Evolutionary conservation across 2,329 filamentous ascomycete species (phyloP), one percentile per base, ranked within the genome.

Genomic region (Microdochium trichocladiopsis): DNA sequence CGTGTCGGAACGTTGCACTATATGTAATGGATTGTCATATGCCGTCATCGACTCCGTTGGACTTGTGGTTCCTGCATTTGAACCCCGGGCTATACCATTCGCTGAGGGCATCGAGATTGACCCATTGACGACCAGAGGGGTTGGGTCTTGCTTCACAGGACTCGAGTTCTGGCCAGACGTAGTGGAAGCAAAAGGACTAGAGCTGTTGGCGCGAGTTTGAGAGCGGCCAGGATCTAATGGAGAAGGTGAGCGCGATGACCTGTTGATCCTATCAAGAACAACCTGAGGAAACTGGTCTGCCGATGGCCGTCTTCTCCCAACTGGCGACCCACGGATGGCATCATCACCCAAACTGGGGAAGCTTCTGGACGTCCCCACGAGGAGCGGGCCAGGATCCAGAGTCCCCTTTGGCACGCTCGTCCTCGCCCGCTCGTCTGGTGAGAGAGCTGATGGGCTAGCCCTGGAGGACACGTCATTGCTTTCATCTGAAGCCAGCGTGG

Each of bases 401-500:
- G 62, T 66, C 23, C 58, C 61, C 11, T 59, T 58, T n/a, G 62
- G 58, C 11, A 70, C 63, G 49, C 70, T 70, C 47, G 72, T 73
- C 12, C 67, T 69, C 51, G 70, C 68, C 6, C 66, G 67, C 50
- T 68, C 70, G 50, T 78, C 77, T 16, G 80, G 73, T 8, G 77
- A 74, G 3, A 72, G 69, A 3, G 77, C 73, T 0, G 77, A 77
- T 31, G 74, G 74, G 0, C 71, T 68, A 2, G 64, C 51, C 1
- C 70, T 71, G 2, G 69, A 66, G 3, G 70, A 69, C 47, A 69
- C 66, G 31, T 82, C 64, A 18, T 61, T 61, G 6, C 57, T 65
- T 50, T 79, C 82, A 54, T 83, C 79, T 1, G 80, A 69, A 41
- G 78, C 76, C 57, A 83, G 83, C 59, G 72, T 81, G 3, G 80